Percentiles rank a stretch among this genome's conserved stretches.
Conservation (phyloP, 768 basidiomycete genomes). For the Leccinum imitatum region DNA sequence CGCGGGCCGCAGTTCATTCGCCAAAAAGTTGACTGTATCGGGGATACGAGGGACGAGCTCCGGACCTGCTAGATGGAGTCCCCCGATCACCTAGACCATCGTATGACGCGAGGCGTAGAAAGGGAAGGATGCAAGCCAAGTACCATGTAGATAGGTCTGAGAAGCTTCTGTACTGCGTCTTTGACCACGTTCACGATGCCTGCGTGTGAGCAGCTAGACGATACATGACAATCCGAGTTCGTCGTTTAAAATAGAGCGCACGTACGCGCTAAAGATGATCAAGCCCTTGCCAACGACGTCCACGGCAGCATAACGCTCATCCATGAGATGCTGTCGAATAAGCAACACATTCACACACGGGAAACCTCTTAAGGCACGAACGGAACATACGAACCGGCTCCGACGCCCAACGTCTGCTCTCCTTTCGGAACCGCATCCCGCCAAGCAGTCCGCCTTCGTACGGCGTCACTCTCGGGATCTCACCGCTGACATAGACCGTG, state of each 20-base stretch:
- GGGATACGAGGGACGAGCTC: slow-evolving; percentile 62
- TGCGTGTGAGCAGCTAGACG: slow-evolving; percentile 64
- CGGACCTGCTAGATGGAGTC: slow-evolving; percentile 77
- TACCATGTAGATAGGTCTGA: slow-evolving; percentile 77
- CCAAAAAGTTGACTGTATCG: slow-evolving; percentile 70
- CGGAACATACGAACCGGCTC: slow-evolving; percentile 47
- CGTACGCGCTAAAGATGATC: slow-evolving; percentile 82
- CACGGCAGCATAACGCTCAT: slow-evolving; percentile 75
- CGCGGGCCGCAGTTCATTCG: slow-evolving; percentile 52
- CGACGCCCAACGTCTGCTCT: slow-evolving; percentile 41
- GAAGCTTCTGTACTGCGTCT: slow-evolving; percentile 61
- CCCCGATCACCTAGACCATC: slow-evolving; percentile 65
- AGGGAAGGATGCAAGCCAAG: not conserved
- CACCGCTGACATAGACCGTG: slow-evolving; percentile 76
- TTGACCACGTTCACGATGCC: slow-evolving; percentile 83
- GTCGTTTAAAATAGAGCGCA: slow-evolving; percentile 11
- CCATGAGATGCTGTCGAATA: slow-evolving; percentile 63
- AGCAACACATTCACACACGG: not conserved
- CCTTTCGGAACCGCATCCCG: slow-evolving; percentile 57
- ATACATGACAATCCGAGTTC: not conserved
- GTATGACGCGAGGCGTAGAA: not conserved
- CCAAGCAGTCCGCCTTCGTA: slow-evolving; percentile 72
- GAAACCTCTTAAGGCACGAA: not conserved
- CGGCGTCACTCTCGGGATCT: slow-evolving; percentile 67
- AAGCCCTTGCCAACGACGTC: slow-evolving; percentile 83